Percentiles rank a stretch among this genome's conserved stretches.
phyloP scores from a whole-genome alignment of 495 filamentous ascomycete genomes.

The Glutinoglossum americanum region DNA sequence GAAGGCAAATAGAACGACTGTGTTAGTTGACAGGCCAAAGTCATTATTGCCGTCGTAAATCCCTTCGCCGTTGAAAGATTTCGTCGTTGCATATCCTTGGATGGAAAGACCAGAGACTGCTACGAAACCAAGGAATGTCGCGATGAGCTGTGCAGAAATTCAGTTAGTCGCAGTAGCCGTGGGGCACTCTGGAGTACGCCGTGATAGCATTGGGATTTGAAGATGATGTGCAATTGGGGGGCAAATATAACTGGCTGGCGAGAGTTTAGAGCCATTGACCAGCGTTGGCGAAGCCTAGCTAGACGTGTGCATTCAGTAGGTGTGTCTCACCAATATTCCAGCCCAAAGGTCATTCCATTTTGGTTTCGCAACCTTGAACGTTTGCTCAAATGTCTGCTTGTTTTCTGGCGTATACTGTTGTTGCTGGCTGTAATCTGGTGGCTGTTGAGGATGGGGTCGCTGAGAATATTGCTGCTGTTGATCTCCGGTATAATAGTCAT shows the following conservation, averaged over 20 bases:
- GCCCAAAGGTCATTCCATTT: conserved; percentile 86
- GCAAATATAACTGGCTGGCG: background rate
- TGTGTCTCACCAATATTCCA: conserved; percentile 39
- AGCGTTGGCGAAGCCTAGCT: too few relatives aligned
- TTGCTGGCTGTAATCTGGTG: background rate
- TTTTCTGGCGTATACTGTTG: conserved; percentile 11
- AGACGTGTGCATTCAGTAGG: too few relatives aligned
- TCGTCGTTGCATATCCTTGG: conserved; percentile 47
- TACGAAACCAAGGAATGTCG: conserved; percentile 51
- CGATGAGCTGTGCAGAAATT: conserved; percentile 32
- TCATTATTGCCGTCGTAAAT: conserved; percentile 46
- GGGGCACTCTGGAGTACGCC: background rate
- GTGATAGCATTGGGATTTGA: too few relatives aligned
- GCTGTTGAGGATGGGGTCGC: background rate
- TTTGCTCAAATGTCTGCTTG: conserved; percentile 49
- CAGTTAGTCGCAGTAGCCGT: background rate
- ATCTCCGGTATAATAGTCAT: background rate
- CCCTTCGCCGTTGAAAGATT: conserved; percentile 45
- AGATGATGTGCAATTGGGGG: background rate
- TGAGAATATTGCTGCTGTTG: background rate
- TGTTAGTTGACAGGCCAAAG: conserved; percentile 61
- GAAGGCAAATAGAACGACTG: conserved; percentile 64
- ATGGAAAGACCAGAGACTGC: conserved; percentile 59
- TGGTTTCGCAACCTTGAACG: conserved; percentile 58
- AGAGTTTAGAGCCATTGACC: background rate